A percentile compares a stretch with the other conserved stretches of the same genome.
These are phyloP conservation scores for Arabidopsis thaliana DNA, from an alignment of 345 rosid genomes.

Conservation along the genomic window DNA sequence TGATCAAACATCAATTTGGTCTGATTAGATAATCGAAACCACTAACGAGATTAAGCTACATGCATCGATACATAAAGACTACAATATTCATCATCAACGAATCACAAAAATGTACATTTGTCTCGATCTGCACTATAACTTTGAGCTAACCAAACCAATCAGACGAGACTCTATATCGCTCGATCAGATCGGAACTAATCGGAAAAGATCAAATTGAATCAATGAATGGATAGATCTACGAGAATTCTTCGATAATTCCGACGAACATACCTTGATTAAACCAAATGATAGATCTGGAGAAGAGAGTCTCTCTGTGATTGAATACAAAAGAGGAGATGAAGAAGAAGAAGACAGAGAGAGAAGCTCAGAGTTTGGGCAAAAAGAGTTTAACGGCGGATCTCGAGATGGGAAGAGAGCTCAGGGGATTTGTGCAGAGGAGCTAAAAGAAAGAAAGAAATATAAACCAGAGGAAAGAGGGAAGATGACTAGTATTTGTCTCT, in stretches of 20 bases:
- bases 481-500: neutral
- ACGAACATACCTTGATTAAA: slow-evolving; percentile 34
- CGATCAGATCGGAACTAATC: slow-evolving; percentile 4
- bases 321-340: neutral
- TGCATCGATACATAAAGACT: slow-evolving; percentile 26
- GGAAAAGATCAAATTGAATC: slow-evolving; percentile 6
- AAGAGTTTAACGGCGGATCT: slow-evolving; percentile 44
- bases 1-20: slow-evolving; percentile 18
- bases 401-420: slow-evolving; percentile 34
- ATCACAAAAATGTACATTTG: slow-evolving; percentile 24
- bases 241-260: slow-evolving; percentile 4
- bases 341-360: neutral
- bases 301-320: slow-evolving; percentile 20
- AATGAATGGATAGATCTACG: slow-evolving; percentile 38
- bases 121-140: slow-evolving; percentile 28
- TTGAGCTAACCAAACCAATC: neutral
- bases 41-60: slow-evolving; percentile 21
- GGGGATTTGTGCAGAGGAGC: slow-evolving; percentile 42
- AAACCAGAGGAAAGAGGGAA: slow-evolving; percentile 24
- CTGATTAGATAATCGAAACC: slow-evolving; percentile 7
- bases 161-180: neutral
- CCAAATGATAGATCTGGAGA: slow-evolving; percentile 36
- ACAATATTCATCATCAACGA: neutral
- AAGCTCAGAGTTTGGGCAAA: slow-evolving; percentile 25
- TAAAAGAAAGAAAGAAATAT: slow-evolving; percentile 31